phyloP scores from a whole-genome alignment of 169 alveolate species.

The Cryptosporidium tyzzeri region DNA sequence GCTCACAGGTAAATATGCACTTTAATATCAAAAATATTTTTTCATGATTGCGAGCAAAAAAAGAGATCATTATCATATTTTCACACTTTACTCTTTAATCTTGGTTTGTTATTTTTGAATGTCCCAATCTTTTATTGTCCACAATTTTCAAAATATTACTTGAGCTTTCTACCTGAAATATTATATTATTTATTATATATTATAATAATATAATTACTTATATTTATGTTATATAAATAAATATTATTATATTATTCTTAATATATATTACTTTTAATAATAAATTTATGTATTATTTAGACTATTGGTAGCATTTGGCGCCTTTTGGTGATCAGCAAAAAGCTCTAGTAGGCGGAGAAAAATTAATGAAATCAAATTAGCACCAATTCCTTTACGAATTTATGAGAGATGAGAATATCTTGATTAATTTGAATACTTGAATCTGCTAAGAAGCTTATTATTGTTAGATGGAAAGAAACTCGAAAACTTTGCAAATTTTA shows the following conservation, averaged over 20 bases:
- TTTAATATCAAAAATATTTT: not conserved
- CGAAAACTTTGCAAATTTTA: not conserved
- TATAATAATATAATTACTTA: too few relatives aligned
- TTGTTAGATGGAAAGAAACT: not conserved
- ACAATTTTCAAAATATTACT: too few relatives aligned
- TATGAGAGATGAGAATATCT: not conserved
- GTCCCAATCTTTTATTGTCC: too few relatives aligned
- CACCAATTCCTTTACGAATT: not conserved
- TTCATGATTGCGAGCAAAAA: not conserved
- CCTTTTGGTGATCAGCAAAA: not conserved
- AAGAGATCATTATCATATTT: too few relatives aligned
- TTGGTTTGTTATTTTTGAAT: not conserved
- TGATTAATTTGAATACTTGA: not conserved
- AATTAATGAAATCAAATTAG: not conserved
- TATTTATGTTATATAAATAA: too few relatives aligned
- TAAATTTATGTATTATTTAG: not conserved
- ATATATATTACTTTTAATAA: too few relatives aligned
- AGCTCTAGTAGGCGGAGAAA: not conserved
- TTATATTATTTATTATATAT: too few relatives aligned
- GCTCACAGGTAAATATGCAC: not conserved
- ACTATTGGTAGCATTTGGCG: not conserved
- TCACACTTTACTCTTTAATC: too few relatives aligned
- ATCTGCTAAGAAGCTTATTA: not conserved
- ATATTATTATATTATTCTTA: too few relatives aligned
- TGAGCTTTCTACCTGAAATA: too few relatives aligned